Base-by-base conservation (phyloP, 2,329 filamentous ascomycete species). In the Pseudopyrenochaeta lycopersici region DNA sequence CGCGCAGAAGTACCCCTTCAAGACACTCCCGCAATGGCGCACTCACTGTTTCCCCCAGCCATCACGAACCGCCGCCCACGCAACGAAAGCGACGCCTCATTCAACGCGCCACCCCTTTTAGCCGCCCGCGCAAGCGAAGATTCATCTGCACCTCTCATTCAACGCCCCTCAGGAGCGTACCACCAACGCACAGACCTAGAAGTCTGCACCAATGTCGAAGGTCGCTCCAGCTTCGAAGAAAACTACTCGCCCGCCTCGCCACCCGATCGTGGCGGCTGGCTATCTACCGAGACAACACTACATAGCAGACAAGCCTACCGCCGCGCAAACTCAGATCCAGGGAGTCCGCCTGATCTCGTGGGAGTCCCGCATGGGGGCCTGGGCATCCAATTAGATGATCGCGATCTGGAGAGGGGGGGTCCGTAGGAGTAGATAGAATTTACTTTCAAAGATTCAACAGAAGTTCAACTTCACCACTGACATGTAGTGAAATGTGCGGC, bases 1-100 rank as follows among this genome's bases (percentile, higher is more conserved):
- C 20, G 49, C 7, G 27, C 33, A 10, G 48, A 31, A 4, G 43
- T 44, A 10, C 54, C 52, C 1, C 11, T 40, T 3, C 46, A 61
- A 20, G 63, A 68, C 3, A 65, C 63, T 4, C 63, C 63, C 1
- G 63, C 56, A 4, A 52, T 65, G 48, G 58, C 63, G 17, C 57
- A 60, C 18, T 68, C 65, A 0, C 41, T 56, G 1, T 68, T 66
- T 18, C 63, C 65, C 1, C 62, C 56, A 3, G 54, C 65, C 1
- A 57, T 61, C 18, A 45, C 60, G 0, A 49, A 40, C 2, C 45
- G 46, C 2, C 56, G 54, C 10, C 54, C 44, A 4, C 53, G 62
- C 7, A 44, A 58, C 1, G 60, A 55, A 20, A 64, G 59, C 33
- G 63, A 60, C 14, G 41, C 20, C 10, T 39, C 36, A 7, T 20